Conservation (phyloP, 257 asterid genomes). For the Cynanchum wilfordii region DNA sequence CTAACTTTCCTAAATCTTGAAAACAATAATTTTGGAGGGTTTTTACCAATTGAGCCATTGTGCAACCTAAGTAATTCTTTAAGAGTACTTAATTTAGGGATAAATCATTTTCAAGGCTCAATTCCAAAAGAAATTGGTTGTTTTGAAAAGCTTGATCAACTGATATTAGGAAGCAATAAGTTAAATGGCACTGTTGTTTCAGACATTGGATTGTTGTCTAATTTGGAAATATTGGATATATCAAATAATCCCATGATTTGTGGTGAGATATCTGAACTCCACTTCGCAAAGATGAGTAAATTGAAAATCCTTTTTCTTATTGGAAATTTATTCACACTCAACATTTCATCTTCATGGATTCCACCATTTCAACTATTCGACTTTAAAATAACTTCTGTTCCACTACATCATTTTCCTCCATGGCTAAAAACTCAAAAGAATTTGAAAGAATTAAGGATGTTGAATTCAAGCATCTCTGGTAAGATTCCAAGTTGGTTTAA, state of each 20-base stretch:
- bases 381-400: background rate
- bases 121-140: too few species aligned
- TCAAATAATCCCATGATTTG: background rate
- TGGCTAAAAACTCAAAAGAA: constrained; percentile 19
- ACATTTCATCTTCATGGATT: constrained; percentile 18
- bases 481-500: background rate
- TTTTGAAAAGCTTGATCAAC: too few species aligned
- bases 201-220: background rate
- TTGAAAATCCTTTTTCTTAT: background rate
- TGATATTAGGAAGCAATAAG: too few species aligned
- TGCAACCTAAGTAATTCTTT: too few species aligned
- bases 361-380: constrained; percentile 24
- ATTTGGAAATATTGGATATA: background rate
- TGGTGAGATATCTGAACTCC: constrained; percentile 9
- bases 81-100: too few species aligned
- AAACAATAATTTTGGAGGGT: too few species aligned
- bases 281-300: constrained; percentile 6
- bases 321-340: background rate
- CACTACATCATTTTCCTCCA: constrained; percentile 8
- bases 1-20: too few species aligned
- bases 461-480: constrained; percentile 16
- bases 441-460: background rate
- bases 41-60: too few species aligned
- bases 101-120: too few species aligned
- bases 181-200: too few species aligned